Percentiles rank a stretch among this genome's conserved stretches.
These are phyloP conservation scores for Fusarium denticulatum DNA, from an alignment of 2,329 filamentous ascomycete species.

Conservation along the genomic window DNA sequence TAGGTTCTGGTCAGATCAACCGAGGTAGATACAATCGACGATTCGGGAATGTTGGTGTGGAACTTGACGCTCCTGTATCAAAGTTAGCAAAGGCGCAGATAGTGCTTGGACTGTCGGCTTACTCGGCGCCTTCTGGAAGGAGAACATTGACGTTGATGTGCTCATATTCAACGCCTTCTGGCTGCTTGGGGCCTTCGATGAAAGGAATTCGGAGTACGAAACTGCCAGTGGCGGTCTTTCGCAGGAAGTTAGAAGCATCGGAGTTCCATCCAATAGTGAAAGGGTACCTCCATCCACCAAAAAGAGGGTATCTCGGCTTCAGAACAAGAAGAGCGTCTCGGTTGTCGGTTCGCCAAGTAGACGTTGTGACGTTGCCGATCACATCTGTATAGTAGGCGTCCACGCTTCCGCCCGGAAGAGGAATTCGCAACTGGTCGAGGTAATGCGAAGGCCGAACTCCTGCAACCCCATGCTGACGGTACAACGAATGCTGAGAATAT, in stretches of 20 bases:
- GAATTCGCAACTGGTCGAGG: slow-evolving; percentile 83
- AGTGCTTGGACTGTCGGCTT: slow-evolving; percentile 51
- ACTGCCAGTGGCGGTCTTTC: slow-evolving; percentile 71
- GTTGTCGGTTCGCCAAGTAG: slow-evolving; percentile 80
- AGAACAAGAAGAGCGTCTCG: slow-evolving; percentile 87
- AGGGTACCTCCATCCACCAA: slow-evolving; percentile 97
- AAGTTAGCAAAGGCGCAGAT: slow-evolving; percentile 42
- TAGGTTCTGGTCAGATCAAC: slow-evolving; percentile 83
- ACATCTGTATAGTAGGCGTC: slow-evolving; percentile 96
- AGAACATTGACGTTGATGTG: slow-evolving; percentile 82
- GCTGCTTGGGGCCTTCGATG: slow-evolving; percentile 87
- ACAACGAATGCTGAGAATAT: slow-evolving; percentile 78
- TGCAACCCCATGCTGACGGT: slow-evolving; percentile 56
- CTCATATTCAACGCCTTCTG: slow-evolving; percentile 87
- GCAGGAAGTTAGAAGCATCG: slow-evolving; percentile 79
- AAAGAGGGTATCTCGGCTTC: slow-evolving; percentile 94
- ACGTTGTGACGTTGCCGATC: slow-evolving; percentile 97
- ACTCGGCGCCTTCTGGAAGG: slow-evolving; percentile 90
- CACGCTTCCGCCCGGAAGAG: slow-evolving; percentile 79
- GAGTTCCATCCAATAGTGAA: slow-evolving; percentile 98
- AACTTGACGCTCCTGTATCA: slow-evolving; percentile 79
- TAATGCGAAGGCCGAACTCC: slow-evolving; percentile 72
- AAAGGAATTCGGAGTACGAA: slow-evolving; percentile 92
- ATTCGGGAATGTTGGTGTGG: slow-evolving; percentile 74
- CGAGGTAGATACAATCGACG: slow-evolving; percentile 66